Evolutionary conservation across 495 filamentous ascomycete genomes (phyloP).

Genomic region (Beverwykella pulmonaria): DNA sequence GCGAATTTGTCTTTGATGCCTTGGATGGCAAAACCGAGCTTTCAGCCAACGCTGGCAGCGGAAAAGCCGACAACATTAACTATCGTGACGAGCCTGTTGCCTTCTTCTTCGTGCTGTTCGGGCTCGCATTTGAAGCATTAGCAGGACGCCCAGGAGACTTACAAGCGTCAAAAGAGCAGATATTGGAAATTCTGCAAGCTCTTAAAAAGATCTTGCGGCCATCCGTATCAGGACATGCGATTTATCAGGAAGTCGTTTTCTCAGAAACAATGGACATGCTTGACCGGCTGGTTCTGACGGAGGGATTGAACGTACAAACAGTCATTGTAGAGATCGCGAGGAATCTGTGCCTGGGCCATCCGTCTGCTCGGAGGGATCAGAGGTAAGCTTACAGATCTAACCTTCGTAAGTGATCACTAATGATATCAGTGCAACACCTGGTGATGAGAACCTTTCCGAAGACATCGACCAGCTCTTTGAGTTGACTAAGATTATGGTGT

Average conservation of each 20-base stretch:
- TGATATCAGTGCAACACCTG: conserved; percentile 39
- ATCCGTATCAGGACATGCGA: conserved; percentile 92
- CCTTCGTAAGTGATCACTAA: conserved; percentile 42
- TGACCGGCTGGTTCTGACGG: conserved; percentile 88
- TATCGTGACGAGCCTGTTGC: conserved; percentile 97
- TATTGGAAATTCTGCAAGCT: conserved; percentile 84
- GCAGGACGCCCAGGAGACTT: conserved; percentile 77
- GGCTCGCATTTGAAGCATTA: conserved; percentile 92
- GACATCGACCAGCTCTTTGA: conserved; percentile 99
- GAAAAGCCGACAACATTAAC: conserved; percentile 72
- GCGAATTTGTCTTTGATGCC: conserved; percentile 95
- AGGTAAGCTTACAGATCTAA: conserved; percentile 46
- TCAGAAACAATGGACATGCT: conserved; percentile 96
- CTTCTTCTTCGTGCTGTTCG: conserved; percentile 98
- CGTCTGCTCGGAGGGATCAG: conserved; percentile 73
- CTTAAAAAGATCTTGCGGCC: conserved; percentile 94
- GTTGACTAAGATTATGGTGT: conserved; percentile 89
- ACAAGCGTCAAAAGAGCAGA: conserved; percentile 74
- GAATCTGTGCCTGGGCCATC: conserved; percentile 85
- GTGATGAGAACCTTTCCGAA: conserved; percentile 76
- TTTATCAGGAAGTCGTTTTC: conserved; percentile 94
- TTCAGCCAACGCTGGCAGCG: conserved; percentile 40
- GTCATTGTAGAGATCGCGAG: conserved; percentile 92
- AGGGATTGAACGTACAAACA: conserved; percentile 83
- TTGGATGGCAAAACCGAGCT: conserved; percentile 77